Evolutionary conservation across 495 filamentous ascomycete genomes (phyloP), one percentile per base, ranked within the genome.

Genomic region (Penicillium desertorum): DNA sequence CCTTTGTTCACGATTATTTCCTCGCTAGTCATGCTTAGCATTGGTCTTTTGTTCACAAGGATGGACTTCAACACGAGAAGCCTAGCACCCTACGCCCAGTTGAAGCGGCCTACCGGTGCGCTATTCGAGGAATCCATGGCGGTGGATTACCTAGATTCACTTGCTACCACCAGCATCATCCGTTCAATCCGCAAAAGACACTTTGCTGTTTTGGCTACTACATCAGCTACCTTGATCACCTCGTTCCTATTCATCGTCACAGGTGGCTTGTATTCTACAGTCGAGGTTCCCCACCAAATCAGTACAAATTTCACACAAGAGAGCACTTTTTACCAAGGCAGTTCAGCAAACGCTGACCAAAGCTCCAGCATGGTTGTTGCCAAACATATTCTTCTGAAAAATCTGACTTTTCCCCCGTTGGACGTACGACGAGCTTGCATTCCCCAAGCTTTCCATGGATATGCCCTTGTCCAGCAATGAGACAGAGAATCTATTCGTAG

Each of bases 1-100:
- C 60, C 59, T 25, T 3, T 55, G 14, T 65, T 59, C 56, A 59
- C 62, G 1, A 43, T 60, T 3, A 22, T 65, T 14, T 56, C 62
- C 32, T 56, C 56, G 11, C 11, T 50, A 6, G 25, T 41, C 5
- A 65, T 65, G 62, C 17, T 51, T 0, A 17, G 32, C 2, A 47
- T 60, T 12, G 39, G 51, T 23, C 36, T 62, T 12, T 11, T 51
- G 5, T 47, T 59, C 16, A 37, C 20, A 3, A 57, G 43, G 14
- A 44, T 65, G 11, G 50, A 59, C 27, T 62, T 56, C 30, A 62
- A 62, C 14, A 55, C 46, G 27, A 43, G 56, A 25, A 57, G 48
- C 22, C 48, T 65, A 11, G 56, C 59, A 10, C 59, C 62, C 29
- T 62, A 62, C 12, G 47, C 53, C 0, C 47, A 29, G 10, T 47